Evolutionary conservation across 495 filamentous ascomycete genomes (phyloP).

Genomic region (Aspergillus mulundensis): DNA sequence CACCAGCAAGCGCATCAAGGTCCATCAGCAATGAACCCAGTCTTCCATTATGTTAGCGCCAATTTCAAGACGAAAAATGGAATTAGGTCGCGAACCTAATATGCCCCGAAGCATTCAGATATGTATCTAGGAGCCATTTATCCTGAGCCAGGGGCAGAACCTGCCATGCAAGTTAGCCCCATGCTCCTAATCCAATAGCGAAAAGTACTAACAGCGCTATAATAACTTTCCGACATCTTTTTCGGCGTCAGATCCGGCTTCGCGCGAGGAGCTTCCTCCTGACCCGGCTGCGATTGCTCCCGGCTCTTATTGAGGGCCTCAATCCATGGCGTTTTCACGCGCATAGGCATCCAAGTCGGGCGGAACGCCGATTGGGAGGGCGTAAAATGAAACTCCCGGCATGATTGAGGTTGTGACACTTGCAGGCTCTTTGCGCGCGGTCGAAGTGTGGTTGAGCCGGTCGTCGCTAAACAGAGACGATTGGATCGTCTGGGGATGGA

Average conservation of each 20-base stretch:
- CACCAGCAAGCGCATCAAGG: conserved; percentile 74
- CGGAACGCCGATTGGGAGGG: conserved; percentile 24
- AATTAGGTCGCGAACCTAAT: conserved; percentile 43
- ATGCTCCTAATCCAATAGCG: background rate
- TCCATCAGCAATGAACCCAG: conserved; percentile 77
- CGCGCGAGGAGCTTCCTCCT: conserved; percentile 27
- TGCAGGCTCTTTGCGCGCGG: background rate
- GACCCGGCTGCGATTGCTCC: conserved; percentile 30
- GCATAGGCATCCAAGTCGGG: conserved; percentile 47
- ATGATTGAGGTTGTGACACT: background rate
- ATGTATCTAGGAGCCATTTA: conserved; percentile 67
- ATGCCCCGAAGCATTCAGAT: conserved; percentile 63
- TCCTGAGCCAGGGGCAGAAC: conserved; percentile 63
- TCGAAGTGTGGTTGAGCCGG: background rate
- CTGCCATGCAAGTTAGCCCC: conserved; percentile 34
- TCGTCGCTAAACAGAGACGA: conserved; percentile 2
- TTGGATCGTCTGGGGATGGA: conserved; percentile 16
- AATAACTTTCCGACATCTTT: conserved; percentile 62
- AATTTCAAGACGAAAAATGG: background rate
- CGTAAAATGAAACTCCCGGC: conserved; percentile 28
- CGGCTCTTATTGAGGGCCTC: conserved; percentile 56
- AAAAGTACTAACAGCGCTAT: conserved; percentile 49
- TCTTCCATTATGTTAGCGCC: conserved; percentile 19
- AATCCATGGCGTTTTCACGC: conserved; percentile 67
- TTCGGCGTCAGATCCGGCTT: conserved; percentile 55